phyloP scores from a whole-genome alignment of 176 grass and related monocot genomes.

The Aegilops tauschii region DNA sequence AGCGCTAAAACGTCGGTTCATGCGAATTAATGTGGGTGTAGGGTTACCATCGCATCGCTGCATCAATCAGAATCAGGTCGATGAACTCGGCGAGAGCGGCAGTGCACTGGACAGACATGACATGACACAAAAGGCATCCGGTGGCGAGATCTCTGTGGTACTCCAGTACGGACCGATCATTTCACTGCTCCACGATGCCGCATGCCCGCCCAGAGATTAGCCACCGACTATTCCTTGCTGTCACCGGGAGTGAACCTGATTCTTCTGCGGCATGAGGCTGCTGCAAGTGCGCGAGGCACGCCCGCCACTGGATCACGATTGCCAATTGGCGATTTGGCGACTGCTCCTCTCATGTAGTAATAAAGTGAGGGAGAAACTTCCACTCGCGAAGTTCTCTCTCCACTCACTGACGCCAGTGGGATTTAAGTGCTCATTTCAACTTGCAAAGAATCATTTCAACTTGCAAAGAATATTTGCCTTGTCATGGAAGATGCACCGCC shows the following conservation, averaged over 20 bases:
- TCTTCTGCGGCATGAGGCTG: slow-evolving; percentile 23
- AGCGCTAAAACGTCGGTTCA: background rate
- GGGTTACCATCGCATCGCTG: background rate
- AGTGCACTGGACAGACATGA: slow-evolving; percentile 11
- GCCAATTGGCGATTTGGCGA: background rate
- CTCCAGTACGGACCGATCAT: too few relatives aligned
- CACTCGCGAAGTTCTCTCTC: background rate
- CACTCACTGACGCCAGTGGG: background rate
- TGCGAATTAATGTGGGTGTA: background rate
- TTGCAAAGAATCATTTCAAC: slow-evolving; percentile 11
- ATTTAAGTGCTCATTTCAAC: background rate
- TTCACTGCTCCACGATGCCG: too few relatives aligned
- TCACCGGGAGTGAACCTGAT: background rate
- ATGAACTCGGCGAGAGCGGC: background rate
- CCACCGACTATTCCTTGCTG: too few relatives aligned
- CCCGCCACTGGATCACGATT: background rate
- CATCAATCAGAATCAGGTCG: slow-evolving; percentile 1
- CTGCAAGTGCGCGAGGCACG: background rate
- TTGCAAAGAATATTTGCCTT: slow-evolving; percentile 11
- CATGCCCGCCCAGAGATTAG: too few relatives aligned
- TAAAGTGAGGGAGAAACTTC: background rate
- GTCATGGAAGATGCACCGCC: background rate
- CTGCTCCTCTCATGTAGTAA: background rate
- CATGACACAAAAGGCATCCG: background rate
- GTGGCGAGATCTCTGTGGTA: slow-evolving; percentile 1